Conservation (phyloP, 176 grass and related monocot genomes). For the Coix lacrymajobi region DNA sequence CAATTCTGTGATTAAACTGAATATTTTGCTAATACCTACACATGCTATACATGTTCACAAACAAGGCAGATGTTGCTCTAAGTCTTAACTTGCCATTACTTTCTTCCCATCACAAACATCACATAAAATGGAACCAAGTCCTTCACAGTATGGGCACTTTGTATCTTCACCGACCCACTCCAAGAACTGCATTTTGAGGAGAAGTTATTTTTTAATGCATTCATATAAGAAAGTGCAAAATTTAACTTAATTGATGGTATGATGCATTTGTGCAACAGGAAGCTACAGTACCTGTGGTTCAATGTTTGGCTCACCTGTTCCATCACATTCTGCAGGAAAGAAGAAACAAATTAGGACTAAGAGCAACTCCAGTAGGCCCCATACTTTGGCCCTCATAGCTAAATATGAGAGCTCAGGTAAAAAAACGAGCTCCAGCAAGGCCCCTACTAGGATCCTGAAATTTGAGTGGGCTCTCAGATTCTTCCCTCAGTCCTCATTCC, state of each 20-base stretch:
- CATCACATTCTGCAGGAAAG: conserved; percentile 77
- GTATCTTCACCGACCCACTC: conserved; percentile 87
- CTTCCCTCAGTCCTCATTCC: too few relatives aligned
- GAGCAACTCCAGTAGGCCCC: too few relatives aligned
- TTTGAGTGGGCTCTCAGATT: too few relatives aligned
- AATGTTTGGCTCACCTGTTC: conserved; percentile 75
- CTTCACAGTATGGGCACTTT: conserved; percentile 89
- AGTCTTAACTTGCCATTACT: conserved; percentile 28
- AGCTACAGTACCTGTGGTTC: conserved; percentile 66
- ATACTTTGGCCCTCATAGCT: too few relatives aligned
- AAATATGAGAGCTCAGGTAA: too few relatives aligned
- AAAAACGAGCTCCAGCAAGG: too few relatives aligned
- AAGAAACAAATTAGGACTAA: background rate
- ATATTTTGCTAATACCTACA: conserved; percentile 29
- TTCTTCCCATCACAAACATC: conserved; percentile 73
- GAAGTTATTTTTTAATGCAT: background rate
- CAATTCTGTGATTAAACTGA: background rate
- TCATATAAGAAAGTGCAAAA: background rate
- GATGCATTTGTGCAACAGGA: background rate
- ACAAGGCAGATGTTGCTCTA: background rate
- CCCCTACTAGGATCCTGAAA: too few relatives aligned
- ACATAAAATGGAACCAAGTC: conserved; percentile 63
- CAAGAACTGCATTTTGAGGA: conserved; percentile 65
- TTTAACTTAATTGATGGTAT: background rate
- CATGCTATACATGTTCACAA: background rate